phyloP scores from a whole-genome alignment of 805 yeast species.

The Lipomyces yamadae region DNA sequence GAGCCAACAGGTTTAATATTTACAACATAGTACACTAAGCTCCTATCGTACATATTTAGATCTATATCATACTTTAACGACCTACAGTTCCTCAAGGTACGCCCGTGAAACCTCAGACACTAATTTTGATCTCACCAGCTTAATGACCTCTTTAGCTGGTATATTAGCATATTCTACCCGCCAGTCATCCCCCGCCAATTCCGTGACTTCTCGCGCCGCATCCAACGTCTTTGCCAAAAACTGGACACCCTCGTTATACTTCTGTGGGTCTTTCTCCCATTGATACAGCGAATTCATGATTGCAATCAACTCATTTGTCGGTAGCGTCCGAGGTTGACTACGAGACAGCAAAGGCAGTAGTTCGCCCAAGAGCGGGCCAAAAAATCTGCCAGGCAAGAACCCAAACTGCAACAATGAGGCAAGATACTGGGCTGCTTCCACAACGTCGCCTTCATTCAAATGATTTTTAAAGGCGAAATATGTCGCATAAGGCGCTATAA shows the following conservation, averaged over 20 bases:
- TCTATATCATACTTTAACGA: background rate
- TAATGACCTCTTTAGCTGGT: constrained; percentile 31
- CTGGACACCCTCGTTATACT: constrained; percentile 23
- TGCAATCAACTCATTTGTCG: constrained; percentile 28
- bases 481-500: constrained; percentile 45
- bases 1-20: background rate
- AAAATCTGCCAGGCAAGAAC: constrained; percentile 37
- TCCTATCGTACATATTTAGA: background rate
- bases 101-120: constrained; percentile 40
- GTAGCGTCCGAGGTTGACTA: constrained; percentile 29
- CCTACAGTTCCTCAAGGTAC: constrained; percentile 32
- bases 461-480: constrained; percentile 33
- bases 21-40: background rate
- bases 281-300: constrained; percentile 38
- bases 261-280: constrained; percentile 35
- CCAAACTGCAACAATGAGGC: constrained; percentile 42
- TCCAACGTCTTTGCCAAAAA: constrained; percentile 31
- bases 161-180: constrained; percentile 22
- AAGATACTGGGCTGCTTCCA: constrained; percentile 38
- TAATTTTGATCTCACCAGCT: constrained; percentile 29
- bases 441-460: constrained; percentile 17
- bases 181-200: constrained; percentile 36
- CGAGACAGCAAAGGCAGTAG: constrained; percentile 21
- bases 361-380: constrained; percentile 26
- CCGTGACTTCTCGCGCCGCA: background rate